phyloP scores from a whole-genome alignment of 2,329 filamentous ascomycete genomes.

The Ophiostoma montium region DNA sequence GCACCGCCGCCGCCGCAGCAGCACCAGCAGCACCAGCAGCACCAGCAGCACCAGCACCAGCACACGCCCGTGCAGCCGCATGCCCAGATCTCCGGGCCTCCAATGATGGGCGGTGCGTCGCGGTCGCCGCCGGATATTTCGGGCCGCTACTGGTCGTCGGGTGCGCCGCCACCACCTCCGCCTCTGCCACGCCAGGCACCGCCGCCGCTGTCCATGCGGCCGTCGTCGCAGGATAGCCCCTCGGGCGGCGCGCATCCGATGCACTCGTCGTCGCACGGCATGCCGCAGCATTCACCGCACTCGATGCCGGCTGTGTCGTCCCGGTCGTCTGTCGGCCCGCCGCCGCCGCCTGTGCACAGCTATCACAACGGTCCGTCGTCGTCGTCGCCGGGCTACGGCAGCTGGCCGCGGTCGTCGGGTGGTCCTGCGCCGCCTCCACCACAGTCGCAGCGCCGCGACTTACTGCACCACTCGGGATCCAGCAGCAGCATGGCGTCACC shows the following conservation, averaged over 20 bases:
- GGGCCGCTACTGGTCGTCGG: constrained; percentile 7
- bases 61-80: constrained; percentile 1
- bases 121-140: constrained; percentile 8
- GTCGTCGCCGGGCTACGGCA: constrained; percentile 3
- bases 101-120: constrained; percentile 2
- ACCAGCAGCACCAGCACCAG: neutral
- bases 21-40: neutral
- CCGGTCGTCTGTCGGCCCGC: neutral
- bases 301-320: constrained; percentile 1
- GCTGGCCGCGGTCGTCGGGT: constrained; percentile 9
- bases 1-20: neutral
- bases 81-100: neutral
- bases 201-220: constrained; percentile 10
- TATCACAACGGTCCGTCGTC: constrained; percentile 8
- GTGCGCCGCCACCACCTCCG: constrained; percentile 8
- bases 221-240: constrained; percentile 6
- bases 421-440: neutral
- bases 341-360: constrained; percentile 2
- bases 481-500: constrained; percentile 7
- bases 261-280: constrained; percentile 1
- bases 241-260: constrained; percentile 2
- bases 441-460: constrained; percentile 6
- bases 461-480: constrained; percentile 2
- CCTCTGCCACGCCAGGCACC: constrained; percentile 8
- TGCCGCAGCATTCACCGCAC: constrained; percentile 6